Evolutionary conservation across 495 filamentous ascomycete genomes (phyloP), one percentile per base, ranked within the genome.

Genomic region (Penicillium robsamsonii): DNA sequence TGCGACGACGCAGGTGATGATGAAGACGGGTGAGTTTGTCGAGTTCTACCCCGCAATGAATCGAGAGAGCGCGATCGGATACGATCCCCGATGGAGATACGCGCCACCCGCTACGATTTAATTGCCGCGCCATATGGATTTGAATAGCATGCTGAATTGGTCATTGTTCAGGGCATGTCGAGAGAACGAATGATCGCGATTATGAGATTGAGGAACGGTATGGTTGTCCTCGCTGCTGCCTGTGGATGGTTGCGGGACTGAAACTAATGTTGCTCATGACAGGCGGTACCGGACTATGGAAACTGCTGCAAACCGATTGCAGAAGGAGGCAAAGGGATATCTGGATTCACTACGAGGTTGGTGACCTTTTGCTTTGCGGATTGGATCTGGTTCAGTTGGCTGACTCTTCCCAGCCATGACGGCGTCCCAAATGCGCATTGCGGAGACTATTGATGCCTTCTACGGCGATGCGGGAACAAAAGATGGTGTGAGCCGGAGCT

Each of bases 1-100:
- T 73, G 93, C 94, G 57, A 96, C 92, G 73, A 97, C 95, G 71
- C 93, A 96, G 86, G 93, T 97, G 53, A 97, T 98, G 92, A 97
- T 98, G 94, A 98, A 97, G 81, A 92, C 94, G 18, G 90, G 87
- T 90, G 67, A 59, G 78, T 66, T 18, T 47, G 41, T 25, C 35
- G 48, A 62, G 35, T 50, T 45, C 44, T 62, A 61, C 62, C 62
- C 66, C 65, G 49, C 62, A 63, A 59, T 55, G 38, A 38, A 37
- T 29, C 48, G 51, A 48, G 22, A 47, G 45, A 47, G n/a, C 15
- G 22, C 25, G 44, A 46, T 46, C 44, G 44, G 25, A 15, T 27
- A 10, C 5, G 44, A 30, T 30, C 45, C 45, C 27, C 13, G 45
- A 31, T 30, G n/a, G 29, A 29, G 27, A n/a, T 27, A 31, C 27